A percentile compares a stretch with the other conserved stretches of the same genome.
These are phyloP conservation scores for Ophiocordyceps polyrhachis-furcata DNA, from an alignment of 2,329 filamentous ascomycete genomes.

Conservation along the genomic window DNA sequence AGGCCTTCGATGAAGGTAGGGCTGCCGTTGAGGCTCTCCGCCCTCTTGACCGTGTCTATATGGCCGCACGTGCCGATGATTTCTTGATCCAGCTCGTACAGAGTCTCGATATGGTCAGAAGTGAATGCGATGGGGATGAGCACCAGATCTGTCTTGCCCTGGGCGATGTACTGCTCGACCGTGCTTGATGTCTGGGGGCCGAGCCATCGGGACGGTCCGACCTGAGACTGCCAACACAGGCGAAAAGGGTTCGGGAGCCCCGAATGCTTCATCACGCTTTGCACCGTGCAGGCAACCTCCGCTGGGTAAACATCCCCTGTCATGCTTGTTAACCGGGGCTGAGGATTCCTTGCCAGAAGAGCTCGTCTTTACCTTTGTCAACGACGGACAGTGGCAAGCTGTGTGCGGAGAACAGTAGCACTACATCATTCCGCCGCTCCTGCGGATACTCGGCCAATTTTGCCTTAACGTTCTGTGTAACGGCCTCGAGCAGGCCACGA, in stretches of 20 bases:
- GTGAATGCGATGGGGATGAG: slow-evolving; percentile 95
- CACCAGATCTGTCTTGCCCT: slow-evolving; percentile 79
- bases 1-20: slow-evolving; percentile 79
- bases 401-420: slow-evolving; percentile 87
- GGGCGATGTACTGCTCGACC: slow-evolving; percentile 73
- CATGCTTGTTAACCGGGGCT: slow-evolving; percentile 9
- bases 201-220: slow-evolving; percentile 87
- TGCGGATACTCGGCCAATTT: slow-evolving; percentile 70
- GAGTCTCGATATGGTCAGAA: slow-evolving; percentile 95
- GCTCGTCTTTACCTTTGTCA: slow-evolving; percentile 47
- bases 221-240: slow-evolving; percentile 94
- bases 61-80: slow-evolving; percentile 78
- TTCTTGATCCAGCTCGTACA: slow-evolving; percentile 86
- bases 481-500: slow-evolving; percentile 72
- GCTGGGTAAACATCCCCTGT: slow-evolving; percentile 81
- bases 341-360: neutral
- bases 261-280: slow-evolving; percentile 87
- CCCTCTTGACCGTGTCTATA: slow-evolving; percentile 66
- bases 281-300: slow-evolving; percentile 88
- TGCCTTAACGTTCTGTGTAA: slow-evolving; percentile 80
- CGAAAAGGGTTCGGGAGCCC: slow-evolving; percentile 81
- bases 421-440: slow-evolving; percentile 59
- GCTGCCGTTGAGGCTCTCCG: slow-evolving; percentile 81
- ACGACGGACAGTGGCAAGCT: slow-evolving; percentile 95
- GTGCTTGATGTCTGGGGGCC: slow-evolving; percentile 83